Evolutionary conservation across 345 rosid species (phyloP).

Genomic region (Citrus trifoliata): DNA sequence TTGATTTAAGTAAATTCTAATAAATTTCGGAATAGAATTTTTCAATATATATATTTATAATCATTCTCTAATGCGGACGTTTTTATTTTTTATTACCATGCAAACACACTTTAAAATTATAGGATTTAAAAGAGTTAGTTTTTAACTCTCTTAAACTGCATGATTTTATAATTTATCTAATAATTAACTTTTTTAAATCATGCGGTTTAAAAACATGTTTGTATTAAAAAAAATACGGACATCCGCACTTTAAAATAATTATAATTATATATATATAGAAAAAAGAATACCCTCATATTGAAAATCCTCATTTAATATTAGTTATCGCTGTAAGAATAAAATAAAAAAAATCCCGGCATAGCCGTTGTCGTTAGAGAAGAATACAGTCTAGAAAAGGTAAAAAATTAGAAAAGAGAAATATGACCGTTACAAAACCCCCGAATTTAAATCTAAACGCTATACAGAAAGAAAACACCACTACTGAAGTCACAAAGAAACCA

Average conservation of each 20-base stretch:
- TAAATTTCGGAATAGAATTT: no score
- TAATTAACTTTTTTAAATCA: no score
- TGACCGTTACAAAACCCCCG: slow-evolving; percentile 54
- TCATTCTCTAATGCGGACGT: rapidly evolving
- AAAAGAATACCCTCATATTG: no score
- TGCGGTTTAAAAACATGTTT: rapidly evolving
- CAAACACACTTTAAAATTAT: rapidly evolving
- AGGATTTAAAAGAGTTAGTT: no score
- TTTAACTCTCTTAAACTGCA: no score
- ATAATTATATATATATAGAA: no score
- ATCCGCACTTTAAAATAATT: no score
- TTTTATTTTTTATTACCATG: rapidly evolving
- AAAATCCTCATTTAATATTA: background rate
- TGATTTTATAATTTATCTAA: no score
- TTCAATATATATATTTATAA: no score
- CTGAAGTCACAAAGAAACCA: background rate
- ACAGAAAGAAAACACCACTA: background rate
- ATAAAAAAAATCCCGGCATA: background rate
- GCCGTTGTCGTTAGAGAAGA: slow-evolving; percentile 39
- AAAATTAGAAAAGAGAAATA: background rate
- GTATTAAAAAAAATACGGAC: no score
- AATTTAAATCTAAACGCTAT: slow-evolving; percentile 19
- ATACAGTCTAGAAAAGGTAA: background rate
- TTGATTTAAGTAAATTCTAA: no score
- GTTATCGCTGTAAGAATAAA: background rate